Percentiles rank a stretch among this genome's conserved stretches.
Evolutionary conservation across 352 stramenopile species (phyloP).

Genomic region (Phytophthora brassicae): DNA sequence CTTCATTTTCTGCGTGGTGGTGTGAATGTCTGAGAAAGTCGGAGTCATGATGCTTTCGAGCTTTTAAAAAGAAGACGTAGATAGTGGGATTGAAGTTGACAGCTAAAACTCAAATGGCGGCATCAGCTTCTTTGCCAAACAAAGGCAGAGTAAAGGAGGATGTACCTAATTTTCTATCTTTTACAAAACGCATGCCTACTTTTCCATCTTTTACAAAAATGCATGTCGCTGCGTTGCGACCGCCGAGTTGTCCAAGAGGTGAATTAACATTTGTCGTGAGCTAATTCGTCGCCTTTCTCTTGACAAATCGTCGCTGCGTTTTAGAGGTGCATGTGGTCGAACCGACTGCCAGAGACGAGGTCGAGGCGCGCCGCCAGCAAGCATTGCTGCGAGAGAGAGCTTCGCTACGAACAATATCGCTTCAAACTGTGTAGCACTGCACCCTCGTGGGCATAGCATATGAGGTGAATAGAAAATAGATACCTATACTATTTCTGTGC

Average conservation of each 20-base stretch:
- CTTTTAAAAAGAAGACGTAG: not conserved
- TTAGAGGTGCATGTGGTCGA: too few relatives aligned
- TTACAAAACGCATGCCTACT: conserved; percentile 23
- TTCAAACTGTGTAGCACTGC: not conserved
- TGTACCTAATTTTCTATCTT: conserved; percentile 21
- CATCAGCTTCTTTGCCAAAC: not conserved
- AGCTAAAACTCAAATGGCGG: not conserved
- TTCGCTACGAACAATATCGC: not conserved
- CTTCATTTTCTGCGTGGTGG: conserved; percentile 8
- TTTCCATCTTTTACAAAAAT: not conserved
- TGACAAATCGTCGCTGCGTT: conserved; percentile 17
- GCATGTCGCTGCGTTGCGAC: conserved; percentile 17
- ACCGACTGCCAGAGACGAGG: not conserved
- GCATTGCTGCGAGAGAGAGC: not conserved
- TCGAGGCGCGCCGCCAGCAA: not conserved
- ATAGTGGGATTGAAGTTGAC: conserved; percentile 7
- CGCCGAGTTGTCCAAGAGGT: conserved; percentile 5
- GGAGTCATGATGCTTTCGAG: conserved; percentile 13
- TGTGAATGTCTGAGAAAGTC: conserved; percentile 5
- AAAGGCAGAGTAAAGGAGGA: conserved; percentile 14
- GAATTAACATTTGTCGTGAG: conserved; percentile 8
- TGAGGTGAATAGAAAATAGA: too few relatives aligned
- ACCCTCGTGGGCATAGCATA: too few relatives aligned
- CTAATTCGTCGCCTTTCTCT: conserved; percentile 18
- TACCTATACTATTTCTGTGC: too few relatives aligned